Conservation (phyloP, 2,329 filamentous ascomycete genomes). For the Calonectria montana region DNA sequence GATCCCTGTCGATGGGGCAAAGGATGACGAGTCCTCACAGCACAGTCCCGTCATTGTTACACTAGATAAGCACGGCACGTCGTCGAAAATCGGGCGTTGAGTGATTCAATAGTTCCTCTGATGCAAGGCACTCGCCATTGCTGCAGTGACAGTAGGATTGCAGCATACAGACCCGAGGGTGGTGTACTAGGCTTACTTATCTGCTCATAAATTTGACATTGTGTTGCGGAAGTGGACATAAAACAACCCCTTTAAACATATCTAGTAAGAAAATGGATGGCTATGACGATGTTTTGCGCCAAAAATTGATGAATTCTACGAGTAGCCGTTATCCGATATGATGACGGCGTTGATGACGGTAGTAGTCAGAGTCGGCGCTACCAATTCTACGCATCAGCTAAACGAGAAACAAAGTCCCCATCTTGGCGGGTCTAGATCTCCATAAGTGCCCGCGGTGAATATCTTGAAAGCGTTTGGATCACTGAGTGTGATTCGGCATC, state of each 20-base stretch:
- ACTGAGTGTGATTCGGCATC: neutral
- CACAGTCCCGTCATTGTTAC: neutral
- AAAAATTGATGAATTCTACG: neutral
- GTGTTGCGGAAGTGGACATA: too few species aligned
- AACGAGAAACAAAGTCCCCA: neutral
- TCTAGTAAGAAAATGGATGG: neutral
- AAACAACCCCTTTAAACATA: neutral
- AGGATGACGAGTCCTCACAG: neutral
- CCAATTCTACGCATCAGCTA: neutral
- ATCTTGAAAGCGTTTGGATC: neutral
- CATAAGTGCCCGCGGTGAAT: neutral
- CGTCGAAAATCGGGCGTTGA: neutral
- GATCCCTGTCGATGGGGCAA: neutral
- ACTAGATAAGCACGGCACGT: neutral
- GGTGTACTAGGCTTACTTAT: neutral
- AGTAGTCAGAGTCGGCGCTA: neutral
- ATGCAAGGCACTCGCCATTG: neutral
- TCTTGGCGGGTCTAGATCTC: neutral
- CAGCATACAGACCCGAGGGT: neutral
- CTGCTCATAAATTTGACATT: neutral
- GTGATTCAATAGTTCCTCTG: neutral
- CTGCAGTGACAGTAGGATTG: neutral
- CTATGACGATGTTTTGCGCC: neutral
- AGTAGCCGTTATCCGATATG: neutral
- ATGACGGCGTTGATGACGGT: neutral